These are phyloP conservation scores for Maudiozyma bulderi DNA, from an alignment of 805 yeast genomes.

Conservation along the genomic window DNA sequence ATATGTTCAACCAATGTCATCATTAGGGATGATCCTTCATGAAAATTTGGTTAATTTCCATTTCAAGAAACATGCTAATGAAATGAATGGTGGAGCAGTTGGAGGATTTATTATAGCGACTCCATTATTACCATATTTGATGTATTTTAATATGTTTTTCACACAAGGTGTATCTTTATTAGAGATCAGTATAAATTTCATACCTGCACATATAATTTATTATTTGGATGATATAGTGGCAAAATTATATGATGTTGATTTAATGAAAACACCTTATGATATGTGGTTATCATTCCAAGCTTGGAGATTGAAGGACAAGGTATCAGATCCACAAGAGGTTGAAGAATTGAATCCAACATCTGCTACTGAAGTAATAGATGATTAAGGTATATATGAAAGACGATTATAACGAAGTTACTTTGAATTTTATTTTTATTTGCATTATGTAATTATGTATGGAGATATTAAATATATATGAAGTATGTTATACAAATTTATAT, in stretches of 20 bases:
- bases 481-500: not conserved
- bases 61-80: slow-evolving; percentile 13
- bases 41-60: slow-evolving; percentile 23
- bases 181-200: slow-evolving; percentile 18
- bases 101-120: slow-evolving; percentile 19
- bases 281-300: slow-evolving; percentile 12
- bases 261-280: slow-evolving; percentile 23
- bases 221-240: slow-evolving; percentile 21
- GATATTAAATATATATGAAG: no score
- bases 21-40: slow-evolving; percentile 20
- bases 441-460: no score
- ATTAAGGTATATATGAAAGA: not conserved
- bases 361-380: not conserved
- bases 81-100: slow-evolving; percentile 12
- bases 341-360: not conserved
- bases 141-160: slow-evolving; percentile 16
- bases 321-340: not conserved
- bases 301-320: slow-evolving; percentile 1
- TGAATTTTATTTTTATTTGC: no score
- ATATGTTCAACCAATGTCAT: slow-evolving; percentile 20
- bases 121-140: slow-evolving; percentile 16
- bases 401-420: no score
- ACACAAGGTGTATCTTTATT: slow-evolving; percentile 9
- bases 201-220: slow-evolving; percentile 24
- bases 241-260: slow-evolving; percentile 20